Conservation (phyloP, 163 green algal genomes). For the Scenedesmus sp. region DNA sequence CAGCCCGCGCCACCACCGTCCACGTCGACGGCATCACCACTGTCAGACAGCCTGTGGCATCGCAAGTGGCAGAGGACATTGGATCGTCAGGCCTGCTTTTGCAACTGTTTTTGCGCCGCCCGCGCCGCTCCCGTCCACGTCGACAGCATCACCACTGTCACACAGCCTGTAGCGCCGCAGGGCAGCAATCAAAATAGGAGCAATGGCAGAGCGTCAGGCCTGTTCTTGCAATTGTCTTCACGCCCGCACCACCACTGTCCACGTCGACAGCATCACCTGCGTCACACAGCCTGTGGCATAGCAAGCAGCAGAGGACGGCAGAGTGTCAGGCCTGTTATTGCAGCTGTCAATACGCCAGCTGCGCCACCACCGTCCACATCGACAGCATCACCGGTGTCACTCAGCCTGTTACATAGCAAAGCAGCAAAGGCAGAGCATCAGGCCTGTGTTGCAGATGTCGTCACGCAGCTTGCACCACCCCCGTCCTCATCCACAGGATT, state of each 20-base stretch:
- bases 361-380: slow-evolving; percentile 4
- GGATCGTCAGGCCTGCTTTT: not conserved
- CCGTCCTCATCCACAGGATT: no score
- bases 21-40: not conserved
- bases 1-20: slow-evolving; percentile 21
- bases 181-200: no score
- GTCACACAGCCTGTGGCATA: not conserved
- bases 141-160: not conserved
- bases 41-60: not conserved
- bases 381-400: not conserved
- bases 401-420: not conserved
- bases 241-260: slow-evolving; percentile 37
- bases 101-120: slow-evolving; percentile 2
- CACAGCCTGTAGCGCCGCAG: not conserved
- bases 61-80: not conserved
- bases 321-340: not conserved
- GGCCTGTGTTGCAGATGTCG: not conserved
- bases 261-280: not conserved
- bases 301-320: no score
- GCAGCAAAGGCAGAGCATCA: not conserved
- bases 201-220: not conserved
- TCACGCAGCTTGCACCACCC: slow-evolving; percentile 47
- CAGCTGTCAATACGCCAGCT: no score
- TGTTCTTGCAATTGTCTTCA: slow-evolving; percentile 33
- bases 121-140: slow-evolving; percentile 7